Evolutionary conservation across 257 asterid species (phyloP).

Genomic region (Oldenlandia corymbosa): DNA sequence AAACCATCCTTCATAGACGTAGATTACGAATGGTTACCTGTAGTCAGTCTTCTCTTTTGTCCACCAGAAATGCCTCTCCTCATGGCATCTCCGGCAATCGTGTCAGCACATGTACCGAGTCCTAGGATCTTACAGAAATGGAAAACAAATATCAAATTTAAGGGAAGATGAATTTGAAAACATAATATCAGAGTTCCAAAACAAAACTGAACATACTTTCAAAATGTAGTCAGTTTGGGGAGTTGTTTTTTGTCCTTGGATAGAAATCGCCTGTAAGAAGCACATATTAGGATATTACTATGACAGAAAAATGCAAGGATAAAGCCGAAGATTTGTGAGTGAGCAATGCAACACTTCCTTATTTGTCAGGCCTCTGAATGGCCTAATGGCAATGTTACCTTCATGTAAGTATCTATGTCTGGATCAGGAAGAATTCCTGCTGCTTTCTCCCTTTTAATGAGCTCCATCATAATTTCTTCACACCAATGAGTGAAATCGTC

Average conservation of each 20-base stretch:
- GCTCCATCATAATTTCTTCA: slow-evolving; percentile 52
- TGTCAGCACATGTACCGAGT: slow-evolving; percentile 63
- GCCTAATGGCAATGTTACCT: slow-evolving; percentile 39
- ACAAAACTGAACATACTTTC: slow-evolving; percentile 27
- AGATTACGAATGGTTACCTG: slow-evolving; percentile 44
- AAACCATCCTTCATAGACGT: too few relatives aligned
- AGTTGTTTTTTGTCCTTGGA: slow-evolving; percentile 46
- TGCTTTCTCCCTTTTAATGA: slow-evolving; percentile 57
- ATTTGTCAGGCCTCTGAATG: neutral
- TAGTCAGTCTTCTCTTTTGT: slow-evolving; percentile 69
- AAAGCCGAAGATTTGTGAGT: neutral
- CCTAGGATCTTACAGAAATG: slow-evolving; percentile 51
- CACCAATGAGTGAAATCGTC: neutral
- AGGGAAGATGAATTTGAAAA: neutral
- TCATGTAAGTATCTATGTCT: slow-evolving; percentile 65
- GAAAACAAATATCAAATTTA: neutral
- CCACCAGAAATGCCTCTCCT: slow-evolving; percentile 79
- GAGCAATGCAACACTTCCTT: neutral
- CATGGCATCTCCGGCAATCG: slow-evolving; percentile 72
- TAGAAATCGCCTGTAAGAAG: slow-evolving; percentile 38
- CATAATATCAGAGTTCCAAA: too few relatives aligned
- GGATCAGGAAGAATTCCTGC: slow-evolving; percentile 71
- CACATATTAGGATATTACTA: slow-evolving; percentile 6
- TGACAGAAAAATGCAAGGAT: neutral
- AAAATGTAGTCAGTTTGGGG: slow-evolving; percentile 49